Conservation (phyloP, 192 early-diverging fungal genomes). For the Coemansia umbellata region DNA sequence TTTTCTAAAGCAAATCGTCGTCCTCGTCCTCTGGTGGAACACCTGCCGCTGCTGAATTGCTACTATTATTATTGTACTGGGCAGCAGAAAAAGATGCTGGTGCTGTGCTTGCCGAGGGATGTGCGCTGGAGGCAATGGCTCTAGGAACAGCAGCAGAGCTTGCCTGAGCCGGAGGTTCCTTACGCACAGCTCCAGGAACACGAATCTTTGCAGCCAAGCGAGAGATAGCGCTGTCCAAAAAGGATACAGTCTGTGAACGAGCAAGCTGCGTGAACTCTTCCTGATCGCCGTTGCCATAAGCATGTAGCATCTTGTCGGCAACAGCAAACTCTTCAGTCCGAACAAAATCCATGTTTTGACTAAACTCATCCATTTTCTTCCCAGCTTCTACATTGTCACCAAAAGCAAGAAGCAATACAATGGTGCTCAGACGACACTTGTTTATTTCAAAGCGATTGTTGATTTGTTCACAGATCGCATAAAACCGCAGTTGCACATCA, state of each 20-base stretch:
- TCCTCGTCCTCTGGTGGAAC: constrained; percentile 19
- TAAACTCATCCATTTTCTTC: constrained; percentile 43
- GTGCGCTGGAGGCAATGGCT: not conserved
- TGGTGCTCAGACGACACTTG: constrained; percentile 28
- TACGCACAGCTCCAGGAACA: constrained; percentile 25
- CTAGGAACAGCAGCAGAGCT: not conserved
- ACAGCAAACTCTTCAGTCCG: constrained; percentile 30
- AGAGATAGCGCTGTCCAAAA: constrained; percentile 28
- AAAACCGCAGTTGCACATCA: constrained; percentile 22
- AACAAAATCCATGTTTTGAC: constrained; percentile 18
- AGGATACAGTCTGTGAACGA: constrained; percentile 16
- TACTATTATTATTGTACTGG: not conserved
- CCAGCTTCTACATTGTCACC: constrained; percentile 39
- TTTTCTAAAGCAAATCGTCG: constrained; percentile 31
- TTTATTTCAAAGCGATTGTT: constrained; percentile 27
- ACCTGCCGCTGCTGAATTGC: not conserved
- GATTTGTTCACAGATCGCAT: constrained; percentile 35
- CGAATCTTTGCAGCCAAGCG: constrained; percentile 29
- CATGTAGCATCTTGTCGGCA: constrained; percentile 37
- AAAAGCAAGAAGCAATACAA: constrained; percentile 39
- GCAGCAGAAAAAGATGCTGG: not conserved
- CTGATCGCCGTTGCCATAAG: constrained; percentile 37
- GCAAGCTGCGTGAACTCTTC: constrained; percentile 19
- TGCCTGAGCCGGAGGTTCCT: not conserved
- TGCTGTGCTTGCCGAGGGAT: not conserved